Percentiles rank a stretch among this genome's conserved stretches.
Conservation (phyloP, 495 filamentous ascomycete species). For the Podospora pseudocomata region DNA sequence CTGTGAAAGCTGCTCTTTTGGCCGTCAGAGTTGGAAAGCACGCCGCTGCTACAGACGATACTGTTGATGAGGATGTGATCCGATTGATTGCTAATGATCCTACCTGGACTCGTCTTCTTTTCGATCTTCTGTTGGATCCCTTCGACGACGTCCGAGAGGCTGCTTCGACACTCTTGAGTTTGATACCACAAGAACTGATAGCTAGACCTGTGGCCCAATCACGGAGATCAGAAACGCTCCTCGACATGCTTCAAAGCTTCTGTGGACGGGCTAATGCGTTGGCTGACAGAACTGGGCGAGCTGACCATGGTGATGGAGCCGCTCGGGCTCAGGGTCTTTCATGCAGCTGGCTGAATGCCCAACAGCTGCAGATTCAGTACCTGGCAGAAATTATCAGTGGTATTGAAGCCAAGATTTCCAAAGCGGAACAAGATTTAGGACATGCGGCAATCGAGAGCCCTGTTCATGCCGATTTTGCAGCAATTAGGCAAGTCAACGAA, state of each 20-base stretch:
- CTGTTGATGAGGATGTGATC: conserved; percentile 25
- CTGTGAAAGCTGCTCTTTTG: conserved; percentile 62
- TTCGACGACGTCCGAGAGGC: conserved; percentile 85
- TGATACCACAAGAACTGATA: conserved; percentile 30
- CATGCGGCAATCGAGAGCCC: conserved; percentile 60
- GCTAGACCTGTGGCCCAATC: not conserved
- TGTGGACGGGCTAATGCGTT: conserved; percentile 54
- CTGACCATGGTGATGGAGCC: conserved; percentile 82
- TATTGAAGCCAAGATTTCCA: conserved; percentile 55
- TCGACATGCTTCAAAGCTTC: conserved; percentile 34
- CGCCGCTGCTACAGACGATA: conserved; percentile 27
- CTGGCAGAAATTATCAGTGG: conserved; percentile 44
- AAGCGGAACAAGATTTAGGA: conserved; percentile 55
- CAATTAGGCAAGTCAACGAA: conserved; percentile 41
- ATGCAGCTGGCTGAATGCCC: conserved; percentile 39
- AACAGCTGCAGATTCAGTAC: conserved; percentile 40
- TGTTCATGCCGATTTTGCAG: conserved; percentile 66
- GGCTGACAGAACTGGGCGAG: conserved; percentile 63
- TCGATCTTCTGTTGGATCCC: conserved; percentile 79
- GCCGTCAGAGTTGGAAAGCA: conserved; percentile 53
- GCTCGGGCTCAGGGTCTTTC: conserved; percentile 59
- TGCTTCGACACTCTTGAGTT: conserved; percentile 56
- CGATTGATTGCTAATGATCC: conserved; percentile 20
- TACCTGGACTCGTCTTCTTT: conserved; percentile 60
- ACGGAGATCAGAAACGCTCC: conserved; percentile 17